A percentile compares a stretch with the other conserved stretches of the same genome.
phyloP scores from a whole-genome alignment of 331 rosid genomes.

The Prunus yedoensis region DNA sequence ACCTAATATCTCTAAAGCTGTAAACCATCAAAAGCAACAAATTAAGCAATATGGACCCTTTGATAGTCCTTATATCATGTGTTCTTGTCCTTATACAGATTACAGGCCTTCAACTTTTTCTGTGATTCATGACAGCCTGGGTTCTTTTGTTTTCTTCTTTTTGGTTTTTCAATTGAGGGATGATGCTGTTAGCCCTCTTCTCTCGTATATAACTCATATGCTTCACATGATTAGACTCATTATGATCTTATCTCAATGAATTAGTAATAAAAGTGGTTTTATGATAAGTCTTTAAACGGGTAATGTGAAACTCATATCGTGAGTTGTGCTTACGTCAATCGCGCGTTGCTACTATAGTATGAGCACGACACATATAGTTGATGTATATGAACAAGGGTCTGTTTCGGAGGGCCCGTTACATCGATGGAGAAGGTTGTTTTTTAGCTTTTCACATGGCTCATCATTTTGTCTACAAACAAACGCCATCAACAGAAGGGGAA shows the following conservation, averaged over 20 bases:
- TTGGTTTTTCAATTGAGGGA: too few species aligned
- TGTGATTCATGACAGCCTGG: constrained; percentile 9
- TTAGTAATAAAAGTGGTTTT: too few species aligned
- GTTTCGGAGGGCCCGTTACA: constrained; percentile 33
- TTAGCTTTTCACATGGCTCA: constrained; percentile 48
- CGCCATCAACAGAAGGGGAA: constrained; percentile 40
- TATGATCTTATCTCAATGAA: too few species aligned
- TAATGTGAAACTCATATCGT: too few species aligned
- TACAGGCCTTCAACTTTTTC: not conserved
- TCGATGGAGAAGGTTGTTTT: constrained; percentile 35
- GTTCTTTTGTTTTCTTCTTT: not conserved
- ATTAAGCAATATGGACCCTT: not conserved
- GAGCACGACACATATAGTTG: not conserved
- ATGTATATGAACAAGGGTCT: not conserved
- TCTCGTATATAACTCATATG: too few species aligned
- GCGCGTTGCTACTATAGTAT: too few species aligned
- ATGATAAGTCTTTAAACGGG: too few species aligned
- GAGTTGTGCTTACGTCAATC: too few species aligned
- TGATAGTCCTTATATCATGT: not conserved
- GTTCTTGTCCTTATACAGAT: not conserved
- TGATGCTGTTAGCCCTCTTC: too few species aligned
- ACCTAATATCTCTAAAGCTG: not conserved
- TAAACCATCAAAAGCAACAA: not conserved
- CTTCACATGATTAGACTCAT: too few species aligned
- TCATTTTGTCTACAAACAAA: constrained; percentile 61